Evolutionary conservation across 2,329 filamentous ascomycete genomes (phyloP).

Genomic region (Pezizomycotina sp.): DNA sequence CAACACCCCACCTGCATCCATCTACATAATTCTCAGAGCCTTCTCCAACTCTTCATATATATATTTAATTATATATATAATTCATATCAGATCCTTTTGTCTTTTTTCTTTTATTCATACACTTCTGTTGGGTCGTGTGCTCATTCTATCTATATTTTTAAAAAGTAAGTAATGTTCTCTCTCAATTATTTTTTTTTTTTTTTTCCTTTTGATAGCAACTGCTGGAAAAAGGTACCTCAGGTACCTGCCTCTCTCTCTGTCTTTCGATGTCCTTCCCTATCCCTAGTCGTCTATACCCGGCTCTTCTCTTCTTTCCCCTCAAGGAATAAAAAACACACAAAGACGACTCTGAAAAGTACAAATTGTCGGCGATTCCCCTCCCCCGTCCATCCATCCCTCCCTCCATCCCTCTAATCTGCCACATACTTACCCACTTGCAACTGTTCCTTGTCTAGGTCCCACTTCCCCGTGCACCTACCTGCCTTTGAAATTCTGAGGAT

Average conservation of each 20-base stretch:
- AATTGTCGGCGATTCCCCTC: background rate
- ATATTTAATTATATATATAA: slow-evolving; percentile 1
- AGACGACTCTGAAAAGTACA: background rate
- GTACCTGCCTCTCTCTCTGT: background rate
- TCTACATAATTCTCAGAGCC: background rate
- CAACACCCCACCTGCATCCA: background rate
- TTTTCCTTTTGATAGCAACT: background rate
- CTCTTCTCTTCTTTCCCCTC: slow-evolving; percentile 2
- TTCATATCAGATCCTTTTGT: slow-evolving; percentile 8
- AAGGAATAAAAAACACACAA: background rate
- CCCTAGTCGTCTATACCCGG: slow-evolving; percentile 6
- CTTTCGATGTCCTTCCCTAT: background rate
- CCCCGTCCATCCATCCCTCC: background rate
- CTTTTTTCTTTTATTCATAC: slow-evolving; percentile 7
- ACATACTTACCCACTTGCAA: too few species aligned
- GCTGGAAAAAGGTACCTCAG: background rate
- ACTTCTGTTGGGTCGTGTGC: slow-evolving; percentile 5
- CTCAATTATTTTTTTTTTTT: slow-evolving; percentile 1
- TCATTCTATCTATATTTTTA: slow-evolving; percentile 1
- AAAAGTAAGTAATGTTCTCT: slow-evolving; percentile 1
- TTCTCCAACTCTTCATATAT: background rate
- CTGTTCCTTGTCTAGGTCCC: too few species aligned
- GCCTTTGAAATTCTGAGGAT: too few species aligned
- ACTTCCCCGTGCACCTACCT: too few species aligned
- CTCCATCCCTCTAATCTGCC: background rate